Evolutionary conservation across 345 rosid genomes (phyloP).

Genomic region (Moringa oleifera): DNA sequence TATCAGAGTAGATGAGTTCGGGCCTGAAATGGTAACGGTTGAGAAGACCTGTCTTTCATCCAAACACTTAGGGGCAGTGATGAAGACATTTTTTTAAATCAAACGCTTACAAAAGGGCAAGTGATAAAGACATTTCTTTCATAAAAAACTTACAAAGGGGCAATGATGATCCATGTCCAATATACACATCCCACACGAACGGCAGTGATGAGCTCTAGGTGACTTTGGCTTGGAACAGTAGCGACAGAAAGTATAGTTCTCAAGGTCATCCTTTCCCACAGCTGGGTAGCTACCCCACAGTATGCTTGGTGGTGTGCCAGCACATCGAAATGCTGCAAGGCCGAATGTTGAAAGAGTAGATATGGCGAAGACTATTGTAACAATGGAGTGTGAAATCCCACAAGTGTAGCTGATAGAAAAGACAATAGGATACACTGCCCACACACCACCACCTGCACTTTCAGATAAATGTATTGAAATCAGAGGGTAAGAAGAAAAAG

Average conservation of each 20-base stretch:
- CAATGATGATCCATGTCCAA: constrained; percentile 99
- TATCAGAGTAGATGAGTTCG: background rate
- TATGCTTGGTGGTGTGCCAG: constrained; percentile 57
- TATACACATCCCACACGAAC: constrained; percentile 82
- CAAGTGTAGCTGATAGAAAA: constrained; percentile 56
- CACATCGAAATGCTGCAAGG: constrained; percentile 65
- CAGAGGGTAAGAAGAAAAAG: no score
- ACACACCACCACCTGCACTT: constrained; percentile 79
- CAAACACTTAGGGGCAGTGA: background rate
- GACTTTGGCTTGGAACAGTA: constrained; percentile 80
- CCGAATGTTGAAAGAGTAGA: constrained; percentile 55
- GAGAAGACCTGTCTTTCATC: background rate
- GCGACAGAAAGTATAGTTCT: constrained; percentile 71
- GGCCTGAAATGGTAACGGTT: background rate
- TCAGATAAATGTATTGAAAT: constrained; percentile 12
- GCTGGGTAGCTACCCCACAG: constrained; percentile 81
- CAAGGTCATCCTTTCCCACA: constrained; percentile 68
- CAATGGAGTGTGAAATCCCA: constrained; percentile 47
- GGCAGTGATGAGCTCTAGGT: constrained; percentile 87
- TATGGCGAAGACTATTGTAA: constrained; percentile 38
- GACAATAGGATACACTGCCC: constrained; percentile 75
- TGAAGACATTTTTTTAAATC: background rate
- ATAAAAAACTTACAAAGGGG: constrained; percentile 70
- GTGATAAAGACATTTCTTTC: background rate
- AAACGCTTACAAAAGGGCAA: background rate